Conservation (phyloP, 2,329 filamentous ascomycete genomes). For the Coleophoma cylindrospora region DNA sequence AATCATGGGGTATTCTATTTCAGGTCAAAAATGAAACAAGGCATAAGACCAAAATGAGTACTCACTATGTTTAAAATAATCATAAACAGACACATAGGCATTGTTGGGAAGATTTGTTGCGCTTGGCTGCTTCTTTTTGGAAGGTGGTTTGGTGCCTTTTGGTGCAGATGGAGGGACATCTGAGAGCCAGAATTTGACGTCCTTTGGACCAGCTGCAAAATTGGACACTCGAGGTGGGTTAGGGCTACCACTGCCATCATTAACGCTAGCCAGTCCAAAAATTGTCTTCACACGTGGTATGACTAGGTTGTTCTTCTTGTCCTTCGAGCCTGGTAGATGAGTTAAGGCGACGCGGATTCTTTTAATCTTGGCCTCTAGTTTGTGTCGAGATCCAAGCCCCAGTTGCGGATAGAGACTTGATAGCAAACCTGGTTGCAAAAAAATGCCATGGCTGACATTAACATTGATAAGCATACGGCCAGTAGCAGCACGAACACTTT, state of each 20-base stretch:
- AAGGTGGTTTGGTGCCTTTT: slow-evolving; percentile 21
- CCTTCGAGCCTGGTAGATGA: slow-evolving; percentile 29
- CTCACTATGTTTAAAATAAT: slow-evolving; percentile 47
- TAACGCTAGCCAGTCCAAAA: slow-evolving; percentile 33
- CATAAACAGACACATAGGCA: slow-evolving; percentile 47
- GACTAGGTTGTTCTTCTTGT: slow-evolving; percentile 25
- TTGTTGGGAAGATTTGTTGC: slow-evolving; percentile 18
- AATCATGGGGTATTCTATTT: slow-evolving; percentile 43
- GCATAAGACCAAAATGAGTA: neutral
- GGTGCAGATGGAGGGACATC: slow-evolving; percentile 17
- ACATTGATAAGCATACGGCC: slow-evolving; percentile 55
- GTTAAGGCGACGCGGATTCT: slow-evolving; percentile 32
- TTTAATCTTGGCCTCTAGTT: slow-evolving; percentile 26
- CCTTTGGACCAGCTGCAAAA: slow-evolving; percentile 41
- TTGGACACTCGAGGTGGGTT: slow-evolving; percentile 29
- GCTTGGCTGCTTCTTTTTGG: slow-evolving; percentile 23
- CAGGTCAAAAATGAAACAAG: neutral
- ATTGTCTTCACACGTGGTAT: slow-evolving; percentile 39
- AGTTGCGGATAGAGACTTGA: slow-evolving; percentile 28
- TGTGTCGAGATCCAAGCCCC: slow-evolving; percentile 14
- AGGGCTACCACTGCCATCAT: slow-evolving; percentile 28
- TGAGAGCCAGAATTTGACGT: slow-evolving; percentile 50
- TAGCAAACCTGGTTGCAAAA: slow-evolving; percentile 44
- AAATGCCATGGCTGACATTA: slow-evolving; percentile 55
- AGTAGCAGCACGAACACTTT: slow-evolving; percentile 54